Percentiles rank a stretch among this genome's conserved stretches.
Evolutionary conservation across 495 filamentous ascomycete genomes (phyloP).

Genomic region (Penicillium canariense): DNA sequence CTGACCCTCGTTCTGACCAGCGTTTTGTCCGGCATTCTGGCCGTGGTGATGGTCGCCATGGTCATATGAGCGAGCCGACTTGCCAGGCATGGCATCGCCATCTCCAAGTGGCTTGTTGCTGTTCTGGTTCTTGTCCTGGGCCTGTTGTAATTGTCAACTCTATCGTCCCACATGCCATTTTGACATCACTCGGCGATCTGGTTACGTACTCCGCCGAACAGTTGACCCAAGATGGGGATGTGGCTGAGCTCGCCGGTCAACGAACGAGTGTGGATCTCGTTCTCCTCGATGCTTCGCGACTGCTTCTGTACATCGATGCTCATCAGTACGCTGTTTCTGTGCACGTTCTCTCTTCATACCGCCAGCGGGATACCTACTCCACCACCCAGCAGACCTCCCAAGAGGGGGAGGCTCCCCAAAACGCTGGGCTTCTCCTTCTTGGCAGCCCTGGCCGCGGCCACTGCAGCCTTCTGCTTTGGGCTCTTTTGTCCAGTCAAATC

Average conservation of each 20-base stretch:
- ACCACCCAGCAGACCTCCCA: not conserved
- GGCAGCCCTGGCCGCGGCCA: not conserved
- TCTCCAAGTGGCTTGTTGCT: constrained; percentile 5
- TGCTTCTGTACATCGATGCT: not conserved
- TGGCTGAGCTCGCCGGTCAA: constrained; percentile 19
- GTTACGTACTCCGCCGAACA: constrained; percentile 21
- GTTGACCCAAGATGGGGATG: constrained; percentile 12
- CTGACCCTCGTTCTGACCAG: constrained; percentile 12
- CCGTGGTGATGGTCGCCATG: constrained; percentile 7
- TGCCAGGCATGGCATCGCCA: constrained; percentile 1
- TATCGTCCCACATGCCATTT: not conserved
- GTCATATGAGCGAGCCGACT: not conserved
- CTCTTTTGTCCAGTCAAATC: constrained; percentile 1
- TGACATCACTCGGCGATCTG: too few relatives aligned
- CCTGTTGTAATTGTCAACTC: not conserved
- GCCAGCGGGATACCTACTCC: not conserved
- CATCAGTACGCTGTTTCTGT: not conserved
- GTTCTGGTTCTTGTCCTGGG: not conserved
- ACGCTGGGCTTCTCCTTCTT: not conserved
- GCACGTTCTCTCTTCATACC: not conserved
- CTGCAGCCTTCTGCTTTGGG: not conserved
- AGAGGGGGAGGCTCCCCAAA: not conserved
- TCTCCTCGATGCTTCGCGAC: constrained; percentile 6
- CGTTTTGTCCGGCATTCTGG: constrained; percentile 17
- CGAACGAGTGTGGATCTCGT: constrained; percentile 1